Evolutionary conservation across 345 rosid species (phyloP).

Genomic region (Boechera stricta): DNA sequence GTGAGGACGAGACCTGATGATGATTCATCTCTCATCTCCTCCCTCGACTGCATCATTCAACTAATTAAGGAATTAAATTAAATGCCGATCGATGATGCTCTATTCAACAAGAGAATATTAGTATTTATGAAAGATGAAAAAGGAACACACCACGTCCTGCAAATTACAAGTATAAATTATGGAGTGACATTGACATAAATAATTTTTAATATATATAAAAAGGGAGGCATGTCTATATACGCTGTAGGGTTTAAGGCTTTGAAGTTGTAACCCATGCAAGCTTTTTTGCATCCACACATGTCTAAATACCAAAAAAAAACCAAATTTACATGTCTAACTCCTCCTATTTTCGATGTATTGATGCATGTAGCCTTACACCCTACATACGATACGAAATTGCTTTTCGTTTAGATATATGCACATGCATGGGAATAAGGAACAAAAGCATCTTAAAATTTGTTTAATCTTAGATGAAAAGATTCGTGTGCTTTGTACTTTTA

Average conservation of each 20-base stretch:
- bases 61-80: neutral
- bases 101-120: conserved; percentile 39
- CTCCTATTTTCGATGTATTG: conserved; percentile 13
- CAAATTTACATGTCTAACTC: conserved; percentile 13
- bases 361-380: conserved; percentile 27
- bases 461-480: conserved; percentile 31
- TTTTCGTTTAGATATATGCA: conserved; percentile 22
- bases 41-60: conserved; percentile 40
- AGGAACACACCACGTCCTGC: conserved; percentile 24
- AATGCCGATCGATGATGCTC: conserved; percentile 25
- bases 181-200: conserved; percentile 24
- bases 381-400: neutral
- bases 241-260: conserved; percentile 28
- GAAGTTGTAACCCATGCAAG: conserved; percentile 41
- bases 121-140: conserved; percentile 37
- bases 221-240: conserved; percentile 4
- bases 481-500: conserved; percentile 35
- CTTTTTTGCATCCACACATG: conserved; percentile 28
- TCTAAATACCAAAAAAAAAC: conserved; percentile 12
- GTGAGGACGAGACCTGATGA: conserved; percentile 76
- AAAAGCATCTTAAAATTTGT: conserved; percentile 11
- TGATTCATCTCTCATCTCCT: conserved; percentile 49
- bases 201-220: neutral
- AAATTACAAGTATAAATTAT: conserved; percentile 2
- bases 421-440: conserved; percentile 37